Evolutionary conservation across 78 protist species (phyloP).

Genomic region (Emiliania huxleyi): DNA sequence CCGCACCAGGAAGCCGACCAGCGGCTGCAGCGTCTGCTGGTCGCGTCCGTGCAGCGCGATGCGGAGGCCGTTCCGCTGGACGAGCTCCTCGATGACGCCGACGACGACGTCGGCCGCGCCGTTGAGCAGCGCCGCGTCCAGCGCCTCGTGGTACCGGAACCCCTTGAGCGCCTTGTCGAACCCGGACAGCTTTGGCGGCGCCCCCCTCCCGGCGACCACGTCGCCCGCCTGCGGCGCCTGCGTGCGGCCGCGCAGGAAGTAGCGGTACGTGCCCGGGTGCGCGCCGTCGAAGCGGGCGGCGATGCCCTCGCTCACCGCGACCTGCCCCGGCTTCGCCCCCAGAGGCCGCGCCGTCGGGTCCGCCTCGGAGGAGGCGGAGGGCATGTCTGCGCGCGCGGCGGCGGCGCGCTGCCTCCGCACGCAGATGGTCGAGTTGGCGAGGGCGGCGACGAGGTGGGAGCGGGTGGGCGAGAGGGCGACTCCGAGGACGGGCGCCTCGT

Average conservation of each 20-base stretch:
- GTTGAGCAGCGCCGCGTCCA: constrained; percentile 48
- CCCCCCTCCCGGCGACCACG: not conserved
- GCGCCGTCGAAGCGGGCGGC: not conserved
- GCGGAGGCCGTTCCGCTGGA: constrained; percentile 33
- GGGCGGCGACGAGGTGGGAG: constrained; percentile 37
- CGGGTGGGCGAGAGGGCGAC: constrained; percentile 38
- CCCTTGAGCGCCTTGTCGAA: constrained; percentile 31
- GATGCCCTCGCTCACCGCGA: not conserved
- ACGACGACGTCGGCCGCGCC: constrained; percentile 9
- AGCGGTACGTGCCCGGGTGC: not conserved
- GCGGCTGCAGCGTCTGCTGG: constrained; percentile 41
- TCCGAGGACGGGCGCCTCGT: constrained; percentile 37
- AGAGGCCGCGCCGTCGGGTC: not conserved
- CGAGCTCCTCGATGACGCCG: constrained; percentile 42
- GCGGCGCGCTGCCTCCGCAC: not conserved
- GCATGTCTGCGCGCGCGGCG: not conserved
- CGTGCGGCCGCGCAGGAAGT: not conserved
- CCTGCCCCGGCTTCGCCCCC: not conserved
- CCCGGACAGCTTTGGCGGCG: not conserved
- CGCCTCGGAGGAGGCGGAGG: not conserved
- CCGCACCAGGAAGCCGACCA: constrained; percentile 31
- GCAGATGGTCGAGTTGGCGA: not conserved
- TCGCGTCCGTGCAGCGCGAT: constrained; percentile 45
- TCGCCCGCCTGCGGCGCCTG: not conserved
- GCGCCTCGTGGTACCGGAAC: constrained; percentile 49